These are phyloP conservation scores for Mangifera indica DNA, from an alignment of 345 rosid genomes.

Conservation along the genomic window DNA sequence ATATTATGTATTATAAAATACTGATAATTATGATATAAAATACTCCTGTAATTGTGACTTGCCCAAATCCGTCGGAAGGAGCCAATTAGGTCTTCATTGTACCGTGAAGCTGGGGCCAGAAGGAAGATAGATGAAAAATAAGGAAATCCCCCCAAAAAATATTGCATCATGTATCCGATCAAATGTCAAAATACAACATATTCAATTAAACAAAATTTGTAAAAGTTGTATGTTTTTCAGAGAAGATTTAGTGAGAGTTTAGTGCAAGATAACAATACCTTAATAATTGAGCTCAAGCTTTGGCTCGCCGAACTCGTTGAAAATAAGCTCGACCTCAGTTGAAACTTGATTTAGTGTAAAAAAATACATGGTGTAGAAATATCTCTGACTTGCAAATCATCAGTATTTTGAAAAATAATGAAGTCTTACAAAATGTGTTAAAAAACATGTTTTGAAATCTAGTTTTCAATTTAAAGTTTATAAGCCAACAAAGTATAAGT, in stretches of 20 bases:
- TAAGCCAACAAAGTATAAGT: no score
- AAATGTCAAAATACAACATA: not conserved
- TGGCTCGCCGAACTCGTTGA: not conserved
- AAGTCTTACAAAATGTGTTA: no score
- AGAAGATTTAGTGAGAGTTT: not conserved
- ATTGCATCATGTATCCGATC: not conserved
- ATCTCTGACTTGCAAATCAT: no score
- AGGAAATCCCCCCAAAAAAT: slow-evolving; percentile 4
- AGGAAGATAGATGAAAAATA: not conserved
- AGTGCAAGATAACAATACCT: not conserved
- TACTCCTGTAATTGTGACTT: slow-evolving; percentile 34
- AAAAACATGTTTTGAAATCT: no score
- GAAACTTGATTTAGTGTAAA: not conserved
- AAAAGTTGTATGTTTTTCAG: not conserved
- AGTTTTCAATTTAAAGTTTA: no score
- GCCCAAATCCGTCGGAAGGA: slow-evolving; percentile 18
- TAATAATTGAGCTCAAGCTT: not conserved
- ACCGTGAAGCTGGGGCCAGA: slow-evolving; percentile 26
- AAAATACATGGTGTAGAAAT: no score
- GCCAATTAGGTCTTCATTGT: slow-evolving; percentile 26
- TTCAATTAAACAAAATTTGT: not conserved
- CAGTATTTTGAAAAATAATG: no score
- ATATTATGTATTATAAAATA: no score
- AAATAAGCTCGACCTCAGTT: not conserved
- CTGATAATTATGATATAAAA: no score